These are phyloP conservation scores for Ophiocordyceps unilateralis DNA, from an alignment of 2,329 filamentous ascomycete species.

Conservation along the genomic window DNA sequence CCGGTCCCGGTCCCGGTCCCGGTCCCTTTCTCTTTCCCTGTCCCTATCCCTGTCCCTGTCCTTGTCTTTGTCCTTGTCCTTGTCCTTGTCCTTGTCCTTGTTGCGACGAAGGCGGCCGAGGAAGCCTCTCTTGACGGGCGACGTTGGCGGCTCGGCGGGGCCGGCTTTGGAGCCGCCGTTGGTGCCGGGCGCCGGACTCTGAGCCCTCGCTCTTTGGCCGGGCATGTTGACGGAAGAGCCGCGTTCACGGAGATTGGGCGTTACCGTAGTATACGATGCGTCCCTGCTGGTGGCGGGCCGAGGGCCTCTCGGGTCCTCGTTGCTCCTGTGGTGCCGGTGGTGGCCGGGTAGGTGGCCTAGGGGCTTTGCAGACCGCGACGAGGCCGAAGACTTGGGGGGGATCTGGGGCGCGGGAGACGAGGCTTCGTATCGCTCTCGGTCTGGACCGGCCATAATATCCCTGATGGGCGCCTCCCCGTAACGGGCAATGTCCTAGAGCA, in stretches of 20 bases:
- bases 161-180: conserved; percentile 40
- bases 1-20: not conserved
- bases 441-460: conserved; percentile 49
- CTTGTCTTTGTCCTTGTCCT: conserved; percentile 30
- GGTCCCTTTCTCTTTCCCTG: conserved; percentile 36
- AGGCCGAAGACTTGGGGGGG: conserved; percentile 45
- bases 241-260: conserved; percentile 32
- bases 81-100: conserved; percentile 28
- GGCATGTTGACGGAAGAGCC: conserved; percentile 27
- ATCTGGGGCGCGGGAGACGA: conserved; percentile 21
- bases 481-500: conserved; percentile 51
- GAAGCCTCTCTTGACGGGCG: conserved; percentile 37
- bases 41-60: conserved; percentile 1
- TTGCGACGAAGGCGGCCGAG: conserved; percentile 32
- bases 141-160: conserved; percentile 36
- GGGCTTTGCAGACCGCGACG: conserved; percentile 39
- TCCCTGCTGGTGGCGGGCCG: conserved; percentile 63
- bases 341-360: conserved; percentile 47
- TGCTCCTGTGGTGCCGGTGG: conserved; percentile 53
- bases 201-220: conserved; percentile 40
- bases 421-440: conserved; percentile 47
- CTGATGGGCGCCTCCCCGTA: conserved; percentile 66
- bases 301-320: conserved; percentile 46
- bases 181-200: conserved; percentile 68
- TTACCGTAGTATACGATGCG: conserved; percentile 26